A percentile compares a stretch with the other conserved stretches of the same genome.
Evolutionary conservation across 2,329 filamentous ascomycete species (phyloP).

Genomic region (Trichophyton benhamiae): DNA sequence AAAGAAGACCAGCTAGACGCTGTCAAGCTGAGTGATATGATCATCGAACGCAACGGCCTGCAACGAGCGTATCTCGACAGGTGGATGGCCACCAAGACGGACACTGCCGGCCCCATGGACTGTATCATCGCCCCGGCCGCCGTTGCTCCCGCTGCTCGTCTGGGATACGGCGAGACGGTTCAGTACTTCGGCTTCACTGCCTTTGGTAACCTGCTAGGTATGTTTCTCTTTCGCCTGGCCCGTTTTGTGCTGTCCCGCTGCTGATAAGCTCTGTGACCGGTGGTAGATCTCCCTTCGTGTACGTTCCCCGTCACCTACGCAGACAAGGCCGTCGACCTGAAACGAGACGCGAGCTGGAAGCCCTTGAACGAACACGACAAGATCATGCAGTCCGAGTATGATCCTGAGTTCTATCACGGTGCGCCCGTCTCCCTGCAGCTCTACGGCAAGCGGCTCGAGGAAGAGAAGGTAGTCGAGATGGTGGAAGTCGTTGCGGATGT

Average conservation of each 20-base stretch:
- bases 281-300: slow-evolving; percentile 19
- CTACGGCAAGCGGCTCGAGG: slow-evolving; percentile 19
- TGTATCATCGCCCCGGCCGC: slow-evolving; percentile 14
- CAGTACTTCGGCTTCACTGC: slow-evolving; percentile 20
- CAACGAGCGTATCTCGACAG: slow-evolving; percentile 15
- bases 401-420: slow-evolving; percentile 22
- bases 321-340: slow-evolving; percentile 14
- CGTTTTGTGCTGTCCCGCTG: not conserved
- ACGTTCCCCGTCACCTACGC: slow-evolving; percentile 16
- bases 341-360: slow-evolving; percentile 20
- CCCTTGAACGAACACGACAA: slow-evolving; percentile 19
- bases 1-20: not conserved
- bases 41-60: slow-evolving; percentile 18
- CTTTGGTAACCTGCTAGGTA: slow-evolving; percentile 20
- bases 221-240: slow-evolving; percentile 2
- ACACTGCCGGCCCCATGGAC: slow-evolving; percentile 12
- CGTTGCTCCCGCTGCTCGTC: slow-evolving; percentile 10
- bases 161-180: slow-evolving; percentile 17
- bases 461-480: slow-evolving; percentile 28
- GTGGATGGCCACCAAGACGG: slow-evolving; percentile 15
- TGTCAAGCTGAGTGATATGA: slow-evolving; percentile 18
- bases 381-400: slow-evolving; percentile 19
- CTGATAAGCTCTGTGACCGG: not conserved
- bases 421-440: slow-evolving; percentile 22
- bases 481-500: slow-evolving; percentile 24